These are phyloP conservation scores for Cucurbitaria berberidis DNA, from an alignment of 2,329 filamentous ascomycete species.

Conservation along the genomic window DNA sequence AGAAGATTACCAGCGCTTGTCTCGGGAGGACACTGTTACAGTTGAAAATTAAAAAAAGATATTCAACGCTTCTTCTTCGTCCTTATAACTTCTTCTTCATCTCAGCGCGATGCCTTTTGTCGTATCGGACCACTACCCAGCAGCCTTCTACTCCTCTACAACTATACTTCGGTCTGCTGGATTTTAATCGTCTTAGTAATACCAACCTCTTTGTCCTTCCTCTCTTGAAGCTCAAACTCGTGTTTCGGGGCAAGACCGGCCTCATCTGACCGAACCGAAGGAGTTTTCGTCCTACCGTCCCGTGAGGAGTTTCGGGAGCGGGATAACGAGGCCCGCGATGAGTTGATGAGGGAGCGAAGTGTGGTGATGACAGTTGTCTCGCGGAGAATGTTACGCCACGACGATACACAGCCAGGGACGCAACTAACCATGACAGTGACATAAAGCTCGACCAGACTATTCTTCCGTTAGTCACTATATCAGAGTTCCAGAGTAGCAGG, in stretches of 20 bases:
- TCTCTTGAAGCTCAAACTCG: background rate
- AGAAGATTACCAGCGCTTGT: background rate
- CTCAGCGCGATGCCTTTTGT: background rate
- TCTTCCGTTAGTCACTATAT: background rate
- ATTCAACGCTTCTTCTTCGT: background rate
- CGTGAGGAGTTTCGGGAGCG: background rate
- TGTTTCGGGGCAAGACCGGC: background rate
- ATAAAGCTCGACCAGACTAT: conserved; percentile 1
- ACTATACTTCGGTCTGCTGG: background rate
- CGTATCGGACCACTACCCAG: background rate
- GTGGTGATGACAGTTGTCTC: background rate
- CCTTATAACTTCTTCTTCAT: background rate
- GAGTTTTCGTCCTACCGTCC: background rate
- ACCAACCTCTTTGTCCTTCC: background rate
- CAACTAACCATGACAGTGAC: background rate
- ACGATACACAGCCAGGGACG: background rate
- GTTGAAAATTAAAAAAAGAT: background rate
- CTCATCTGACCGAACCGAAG: background rate
- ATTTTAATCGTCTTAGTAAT: conserved; percentile 1
- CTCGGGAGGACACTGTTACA: background rate
- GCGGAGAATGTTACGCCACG: background rate
- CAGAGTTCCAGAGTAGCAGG: no score
- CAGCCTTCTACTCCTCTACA: background rate
- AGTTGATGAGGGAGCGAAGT: background rate
- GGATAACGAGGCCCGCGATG: background rate